phyloP scores from a whole-genome alignment of 352 stramenopile genomes.

The Phytophthora melonis region DNA sequence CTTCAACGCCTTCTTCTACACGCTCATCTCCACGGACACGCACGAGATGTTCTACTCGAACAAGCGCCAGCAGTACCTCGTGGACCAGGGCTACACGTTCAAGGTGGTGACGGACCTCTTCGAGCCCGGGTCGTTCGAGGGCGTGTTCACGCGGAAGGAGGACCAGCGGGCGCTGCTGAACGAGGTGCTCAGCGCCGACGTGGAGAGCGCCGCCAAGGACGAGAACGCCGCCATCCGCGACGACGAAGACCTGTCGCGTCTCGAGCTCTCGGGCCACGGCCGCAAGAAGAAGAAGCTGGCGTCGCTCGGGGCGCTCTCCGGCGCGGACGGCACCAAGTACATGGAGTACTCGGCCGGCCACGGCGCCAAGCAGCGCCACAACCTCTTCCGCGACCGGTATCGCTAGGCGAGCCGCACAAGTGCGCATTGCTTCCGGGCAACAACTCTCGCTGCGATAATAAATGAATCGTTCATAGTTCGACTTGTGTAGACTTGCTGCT shows the following conservation, averaged over 20 bases:
- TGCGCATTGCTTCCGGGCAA: neutral
- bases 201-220: conserved; percentile 84
- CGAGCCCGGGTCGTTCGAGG: conserved; percentile 78
- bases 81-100: conserved; percentile 99
- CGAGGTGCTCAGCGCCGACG: conserved; percentile 83
- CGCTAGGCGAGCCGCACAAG: conserved; percentile 39
- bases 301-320: conserved; percentile 80
- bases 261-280: conserved; percentile 61
- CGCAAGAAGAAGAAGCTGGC: conserved; percentile 85
- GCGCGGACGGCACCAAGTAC: conserved; percentile 83
- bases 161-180: conserved; percentile 80
- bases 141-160: conserved; percentile 85
- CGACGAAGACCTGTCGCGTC: conserved; percentile 82
- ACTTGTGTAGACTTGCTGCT: neutral
- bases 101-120: conserved; percentile 98
- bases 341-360: conserved; percentile 90
- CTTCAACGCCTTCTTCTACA: conserved; percentile 99
- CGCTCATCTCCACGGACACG: conserved; percentile 98
- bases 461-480: neutral
- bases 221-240: conserved; percentile 86
- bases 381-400: conserved; percentile 89
- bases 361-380: conserved; percentile 86
- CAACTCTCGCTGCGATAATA: conserved; percentile 7
- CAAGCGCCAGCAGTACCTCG: conserved; percentile 99
- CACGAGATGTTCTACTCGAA: conserved; percentile 99